phyloP scores from a whole-genome alignment of 2,329 filamentous ascomycete genomes.

The Colletotrichum sp. region DNA sequence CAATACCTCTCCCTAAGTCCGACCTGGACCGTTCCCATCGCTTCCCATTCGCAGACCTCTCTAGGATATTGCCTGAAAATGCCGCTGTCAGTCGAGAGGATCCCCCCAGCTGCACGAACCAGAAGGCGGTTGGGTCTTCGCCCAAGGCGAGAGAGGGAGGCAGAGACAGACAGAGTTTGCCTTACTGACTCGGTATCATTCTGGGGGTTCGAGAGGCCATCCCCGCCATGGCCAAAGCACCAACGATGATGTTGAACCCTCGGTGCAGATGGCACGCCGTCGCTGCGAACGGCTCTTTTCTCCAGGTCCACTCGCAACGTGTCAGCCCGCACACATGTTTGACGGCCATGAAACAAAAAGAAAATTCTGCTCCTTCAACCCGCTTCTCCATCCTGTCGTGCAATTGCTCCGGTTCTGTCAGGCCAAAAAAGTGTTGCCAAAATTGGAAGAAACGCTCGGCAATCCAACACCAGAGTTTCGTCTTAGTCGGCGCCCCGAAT shows the following conservation, averaged over 20 bases:
- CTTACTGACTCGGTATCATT: constrained; percentile 2
- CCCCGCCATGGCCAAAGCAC: background rate
- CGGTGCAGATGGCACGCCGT: background rate
- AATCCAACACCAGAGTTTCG: background rate
- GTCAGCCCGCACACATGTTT: constrained; percentile 7
- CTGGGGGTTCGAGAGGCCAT: background rate
- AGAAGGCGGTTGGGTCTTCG: background rate
- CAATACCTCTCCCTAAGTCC: background rate
- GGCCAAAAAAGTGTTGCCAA: background rate
- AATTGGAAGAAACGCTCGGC: background rate
- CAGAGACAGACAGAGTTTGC: background rate
- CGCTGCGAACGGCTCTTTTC: background rate
- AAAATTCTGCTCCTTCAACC: background rate
- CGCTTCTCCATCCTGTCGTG: background rate
- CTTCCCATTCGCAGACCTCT: constrained; percentile 9
- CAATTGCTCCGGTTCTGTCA: background rate
- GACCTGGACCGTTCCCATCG: background rate
- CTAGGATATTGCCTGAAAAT: constrained; percentile 12
- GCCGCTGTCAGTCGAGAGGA: constrained; percentile 5
- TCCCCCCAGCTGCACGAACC: constrained; percentile 2
- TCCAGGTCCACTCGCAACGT: background rate
- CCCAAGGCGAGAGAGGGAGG: background rate
- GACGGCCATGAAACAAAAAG: constrained; percentile 1
- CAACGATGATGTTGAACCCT: background rate
- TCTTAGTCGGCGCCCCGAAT: background rate